Percentiles rank a stretch among this genome's conserved stretches.
phyloP scores from a whole-genome alignment of 805 yeast species.

The Kregervanrija pseudodelftensis region DNA sequence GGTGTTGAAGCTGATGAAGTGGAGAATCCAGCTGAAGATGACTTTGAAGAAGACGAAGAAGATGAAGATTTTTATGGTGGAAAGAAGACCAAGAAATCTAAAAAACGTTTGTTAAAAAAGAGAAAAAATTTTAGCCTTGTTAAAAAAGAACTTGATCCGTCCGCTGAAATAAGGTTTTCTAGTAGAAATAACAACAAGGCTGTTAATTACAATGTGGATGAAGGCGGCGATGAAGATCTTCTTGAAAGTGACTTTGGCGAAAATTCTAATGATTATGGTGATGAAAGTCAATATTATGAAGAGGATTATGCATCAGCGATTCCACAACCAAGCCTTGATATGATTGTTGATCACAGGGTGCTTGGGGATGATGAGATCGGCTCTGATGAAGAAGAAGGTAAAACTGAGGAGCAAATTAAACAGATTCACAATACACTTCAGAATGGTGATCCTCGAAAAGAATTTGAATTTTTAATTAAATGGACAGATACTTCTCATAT shows the following conservation, averaged over 20 bases:
- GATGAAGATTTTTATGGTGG: conserved; percentile 25
- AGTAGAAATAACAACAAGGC: conserved; percentile 56
- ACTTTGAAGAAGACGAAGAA: conserved; percentile 25
- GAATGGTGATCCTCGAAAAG: conserved; percentile 44
- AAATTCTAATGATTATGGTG: conserved; percentile 19
- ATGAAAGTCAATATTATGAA: conserved; percentile 17
- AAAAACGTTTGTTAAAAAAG: conserved; percentile 19
- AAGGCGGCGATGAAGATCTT: conserved; percentile 50
- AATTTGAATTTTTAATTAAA: conserved; percentile 60
- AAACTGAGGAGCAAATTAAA: conserved; percentile 18
- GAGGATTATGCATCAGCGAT: conserved; percentile 11
- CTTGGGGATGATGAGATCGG: conserved; percentile 24
- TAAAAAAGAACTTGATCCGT: background rate
- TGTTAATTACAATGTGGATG: conserved; percentile 70
- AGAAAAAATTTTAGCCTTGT: conserved; percentile 8
- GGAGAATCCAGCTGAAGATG: conserved; percentile 17
- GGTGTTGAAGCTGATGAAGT: conserved; percentile 20
- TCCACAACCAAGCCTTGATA: conserved; percentile 24
- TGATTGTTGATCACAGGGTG: conserved; percentile 50
- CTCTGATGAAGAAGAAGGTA: conserved; percentile 30
- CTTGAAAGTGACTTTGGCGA: conserved; percentile 37
- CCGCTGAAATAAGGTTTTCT: conserved; percentile 52
- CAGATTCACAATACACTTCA: conserved; percentile 10
- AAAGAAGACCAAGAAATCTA: conserved; percentile 28
- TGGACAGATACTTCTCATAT: conserved; percentile 87